Evolutionary conservation across 2,329 filamentous ascomycete genomes (phyloP).

Genomic region (Metarhizium sp.): DNA sequence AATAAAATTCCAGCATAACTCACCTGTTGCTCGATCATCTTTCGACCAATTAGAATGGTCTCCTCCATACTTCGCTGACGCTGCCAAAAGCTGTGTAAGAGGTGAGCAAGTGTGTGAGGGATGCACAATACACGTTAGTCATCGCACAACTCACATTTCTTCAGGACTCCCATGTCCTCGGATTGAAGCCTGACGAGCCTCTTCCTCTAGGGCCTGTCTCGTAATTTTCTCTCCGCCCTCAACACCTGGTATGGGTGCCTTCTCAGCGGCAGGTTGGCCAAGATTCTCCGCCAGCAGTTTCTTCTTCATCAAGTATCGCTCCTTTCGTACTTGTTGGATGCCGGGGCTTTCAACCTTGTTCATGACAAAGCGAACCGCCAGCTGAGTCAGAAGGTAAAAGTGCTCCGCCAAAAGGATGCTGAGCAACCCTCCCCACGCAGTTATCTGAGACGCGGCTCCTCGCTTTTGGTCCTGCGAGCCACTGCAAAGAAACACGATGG

Average conservation of each 20-base stretch:
- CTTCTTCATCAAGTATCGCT: constrained; percentile 74
- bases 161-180: constrained; percentile 40
- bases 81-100: constrained; percentile 44
- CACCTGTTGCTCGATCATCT: constrained; percentile 40
- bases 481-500: constrained; percentile 83
- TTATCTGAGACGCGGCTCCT: constrained; percentile 61
- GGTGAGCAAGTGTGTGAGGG: not conserved
- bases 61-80: constrained; percentile 49
- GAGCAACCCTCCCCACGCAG: constrained; percentile 71
- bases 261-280: constrained; percentile 44
- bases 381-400: constrained; percentile 70
- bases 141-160: constrained; percentile 30
- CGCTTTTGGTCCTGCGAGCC: constrained; percentile 55
- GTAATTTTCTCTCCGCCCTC: constrained; percentile 54
- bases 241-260: constrained; percentile 35
- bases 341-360: constrained; percentile 78
- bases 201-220: constrained; percentile 54
- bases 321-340: constrained; percentile 72
- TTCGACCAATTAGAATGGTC: constrained; percentile 46
- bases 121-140: not conserved
- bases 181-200: constrained; percentile 42
- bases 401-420: constrained; percentile 83
- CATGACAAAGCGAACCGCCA: constrained; percentile 63
- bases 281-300: constrained; percentile 67
- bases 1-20: constrained; percentile 2